phyloP scores from a whole-genome alignment of 139 green algal species.

The Deuterostichococcus epilithicus region DNA sequence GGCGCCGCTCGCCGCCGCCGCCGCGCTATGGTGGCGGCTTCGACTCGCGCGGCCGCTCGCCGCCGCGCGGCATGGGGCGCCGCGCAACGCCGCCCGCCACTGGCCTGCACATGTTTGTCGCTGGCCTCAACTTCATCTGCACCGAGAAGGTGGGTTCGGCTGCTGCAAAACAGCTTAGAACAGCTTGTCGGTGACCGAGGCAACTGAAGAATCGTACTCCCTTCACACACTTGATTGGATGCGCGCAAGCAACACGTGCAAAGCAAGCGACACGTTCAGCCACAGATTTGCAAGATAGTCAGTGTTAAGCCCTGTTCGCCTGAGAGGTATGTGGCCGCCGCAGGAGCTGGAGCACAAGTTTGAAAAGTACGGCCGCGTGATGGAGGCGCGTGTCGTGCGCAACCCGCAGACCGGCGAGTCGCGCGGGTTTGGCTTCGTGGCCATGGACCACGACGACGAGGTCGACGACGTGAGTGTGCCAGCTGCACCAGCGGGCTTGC shows the following conservation, averaged over 20 bases:
- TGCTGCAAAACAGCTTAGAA: not conserved
- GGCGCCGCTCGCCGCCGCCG: not conserved
- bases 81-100: constrained; percentile 22
- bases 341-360: constrained; percentile 41
- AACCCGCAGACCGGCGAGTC: constrained; percentile 47
- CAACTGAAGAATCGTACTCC: no score
- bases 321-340: not conserved
- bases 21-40: not conserved
- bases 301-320: no score
- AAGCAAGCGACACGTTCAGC: no score
- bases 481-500: no score
- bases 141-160: constrained; percentile 30
- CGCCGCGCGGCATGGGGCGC: not conserved
- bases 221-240: no score
- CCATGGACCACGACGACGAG: constrained; percentile 46
- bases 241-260: no score
- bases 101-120: constrained; percentile 50
- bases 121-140: constrained; percentile 52
- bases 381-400: constrained; percentile 56
- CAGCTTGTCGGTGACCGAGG: no score
- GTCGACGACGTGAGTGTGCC: constrained; percentile 35
- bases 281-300: no score
- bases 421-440: constrained; percentile 59
- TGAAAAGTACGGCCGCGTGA: constrained; percentile 34
- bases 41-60: not conserved